Evolutionary conservation across 306 rosid species (phyloP), one percentile per base, ranked within the genome.

Genomic region (Cicer pinnatifidum): DNA sequence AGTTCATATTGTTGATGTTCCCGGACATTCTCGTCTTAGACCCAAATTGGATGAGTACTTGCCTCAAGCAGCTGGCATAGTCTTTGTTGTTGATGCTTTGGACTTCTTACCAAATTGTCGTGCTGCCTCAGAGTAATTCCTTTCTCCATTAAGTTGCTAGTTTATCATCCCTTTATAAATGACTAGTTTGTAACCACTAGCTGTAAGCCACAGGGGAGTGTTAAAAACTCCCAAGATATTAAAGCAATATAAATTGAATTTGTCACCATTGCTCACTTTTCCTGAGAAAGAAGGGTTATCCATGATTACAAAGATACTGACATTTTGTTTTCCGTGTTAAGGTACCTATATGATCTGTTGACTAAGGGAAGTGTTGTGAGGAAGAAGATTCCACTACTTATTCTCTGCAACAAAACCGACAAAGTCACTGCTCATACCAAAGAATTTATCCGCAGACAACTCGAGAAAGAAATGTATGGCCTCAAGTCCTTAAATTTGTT

Each of bases 21-120:
- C 98, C 15, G 98, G 98, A 54, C 97, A 93, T 88, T 91, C 96
- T 80, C 96, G 97, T 64, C 98, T 93, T 79, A 89, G 87, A 46
- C 86, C 93, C 80, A 93, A 89, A 80, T 84, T 93, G 72, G 97
- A 93, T 72, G 97, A 93, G 66, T 88, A 84, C 83, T 81, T 93
- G 73, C 92, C 96, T 80, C 88, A 83, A 85, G 94, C 97, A 35
- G 97, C 93, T 74, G 97, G 89, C 78, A 33, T 88, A 46, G 87
- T 91, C 61, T 93, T 91, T 64, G 92, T 91, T 82, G 98, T 91
- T 69, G 98, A 91, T 77, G 89, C 97, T 57, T 75, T 91, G 86
- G 97, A 93, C 65, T 91, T 93, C 72, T 84, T 91, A 80, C 97
- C 92, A 39, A 86, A 91, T 72, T 88, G 91, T 16, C 91, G 92